Evolutionary conservation across 1,284 basidiomycete genomes (phyloP).

Genomic region (Malassezia sp.): DNA sequence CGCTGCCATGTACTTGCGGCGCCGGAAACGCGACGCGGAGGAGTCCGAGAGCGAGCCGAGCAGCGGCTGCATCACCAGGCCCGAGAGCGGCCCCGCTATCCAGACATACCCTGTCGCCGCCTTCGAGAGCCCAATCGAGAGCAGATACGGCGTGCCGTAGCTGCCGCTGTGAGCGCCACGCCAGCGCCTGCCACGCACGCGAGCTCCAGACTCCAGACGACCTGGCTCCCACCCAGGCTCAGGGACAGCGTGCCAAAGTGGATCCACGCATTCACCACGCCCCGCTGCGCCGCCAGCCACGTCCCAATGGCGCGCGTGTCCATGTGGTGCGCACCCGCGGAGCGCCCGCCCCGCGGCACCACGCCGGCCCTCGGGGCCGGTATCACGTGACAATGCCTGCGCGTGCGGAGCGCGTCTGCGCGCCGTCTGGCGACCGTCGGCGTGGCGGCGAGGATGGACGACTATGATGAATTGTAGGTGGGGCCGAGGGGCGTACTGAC

Average conservation of each 20-base stretch:
- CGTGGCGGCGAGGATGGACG: constrained; percentile 23
- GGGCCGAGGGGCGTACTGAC: background rate
- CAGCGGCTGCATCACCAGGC: constrained; percentile 83
- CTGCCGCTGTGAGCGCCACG: constrained; percentile 46
- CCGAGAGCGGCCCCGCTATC: constrained; percentile 86
- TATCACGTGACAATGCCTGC: background rate
- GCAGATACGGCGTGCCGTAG: constrained; percentile 88
- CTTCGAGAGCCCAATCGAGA: constrained; percentile 77
- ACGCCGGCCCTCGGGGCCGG: background rate
- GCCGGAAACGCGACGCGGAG: constrained; percentile 66
- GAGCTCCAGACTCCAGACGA: constrained; percentile 80
- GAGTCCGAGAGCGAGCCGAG: constrained; percentile 89
- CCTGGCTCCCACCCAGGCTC: constrained; percentile 65
- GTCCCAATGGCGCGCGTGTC: too few relatives aligned
- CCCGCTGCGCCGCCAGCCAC: too few relatives aligned
- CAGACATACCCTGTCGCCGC: constrained; percentile 85
- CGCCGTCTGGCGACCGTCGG: background rate
- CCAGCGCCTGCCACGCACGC: too few relatives aligned
- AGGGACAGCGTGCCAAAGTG: constrained; percentile 48
- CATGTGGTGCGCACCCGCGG: too few relatives aligned
- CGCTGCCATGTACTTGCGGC: constrained; percentile 75
- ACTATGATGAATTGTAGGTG: constrained; percentile 41
- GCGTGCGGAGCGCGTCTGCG: background rate
- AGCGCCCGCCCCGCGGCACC: constrained; percentile 1
- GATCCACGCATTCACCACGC: too few relatives aligned